These are phyloP conservation scores for Fusarium oxysporum DNA, from an alignment of 2,329 filamentous ascomycete genomes.

Conservation along the genomic window DNA sequence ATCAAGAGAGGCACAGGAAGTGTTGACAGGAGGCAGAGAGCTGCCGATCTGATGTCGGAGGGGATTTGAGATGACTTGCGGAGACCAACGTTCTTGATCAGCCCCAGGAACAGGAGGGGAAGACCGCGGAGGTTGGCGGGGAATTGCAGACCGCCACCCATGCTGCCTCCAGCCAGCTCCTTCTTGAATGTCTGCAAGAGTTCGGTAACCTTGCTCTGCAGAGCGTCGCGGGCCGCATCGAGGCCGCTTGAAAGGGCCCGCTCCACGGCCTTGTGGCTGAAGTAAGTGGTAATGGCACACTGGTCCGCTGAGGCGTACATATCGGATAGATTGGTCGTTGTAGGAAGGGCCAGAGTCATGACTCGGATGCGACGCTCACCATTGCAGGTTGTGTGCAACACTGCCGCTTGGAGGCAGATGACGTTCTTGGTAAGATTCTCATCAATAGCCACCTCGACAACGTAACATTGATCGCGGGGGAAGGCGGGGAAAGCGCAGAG, in stretches of 20 bases:
- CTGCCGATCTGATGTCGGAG: slow-evolving; percentile 91
- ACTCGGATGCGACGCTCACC: slow-evolving; percentile 96
- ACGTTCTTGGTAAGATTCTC: slow-evolving; percentile 92
- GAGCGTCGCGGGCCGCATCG: slow-evolving; percentile 88
- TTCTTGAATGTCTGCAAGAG: slow-evolving; percentile 96
- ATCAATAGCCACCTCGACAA: slow-evolving; percentile 98
- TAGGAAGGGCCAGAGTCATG: slow-evolving; percentile 91
- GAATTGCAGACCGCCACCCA: slow-evolving; percentile 94
- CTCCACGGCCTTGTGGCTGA: slow-evolving; percentile 97
- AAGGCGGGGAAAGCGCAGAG: slow-evolving; percentile 98
- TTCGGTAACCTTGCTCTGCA: slow-evolving; percentile 92
- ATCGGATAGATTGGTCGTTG: slow-evolving; percentile 89
- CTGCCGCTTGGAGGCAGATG: slow-evolving; percentile 92
- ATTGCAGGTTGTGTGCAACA: slow-evolving; percentile 97
- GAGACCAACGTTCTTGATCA: slow-evolving; percentile 96
- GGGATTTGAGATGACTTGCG: slow-evolving; percentile 94
- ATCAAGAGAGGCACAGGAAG: slow-evolving; percentile 89
- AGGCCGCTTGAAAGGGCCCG: slow-evolving; percentile 85
- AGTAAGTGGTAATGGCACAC: slow-evolving; percentile 91
- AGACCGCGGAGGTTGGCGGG: slow-evolving; percentile 90
- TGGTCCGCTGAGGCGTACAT: slow-evolving; percentile 96
- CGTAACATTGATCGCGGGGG: slow-evolving; percentile 95
- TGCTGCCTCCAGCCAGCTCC: slow-evolving; percentile 94
- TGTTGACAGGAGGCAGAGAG: slow-evolving; percentile 93
- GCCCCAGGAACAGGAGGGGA: slow-evolving; percentile 88